These are phyloP conservation scores for Talaromyces sp. DNA, from an alignment of 2,329 filamentous ascomycete species.

Conservation along the genomic window DNA sequence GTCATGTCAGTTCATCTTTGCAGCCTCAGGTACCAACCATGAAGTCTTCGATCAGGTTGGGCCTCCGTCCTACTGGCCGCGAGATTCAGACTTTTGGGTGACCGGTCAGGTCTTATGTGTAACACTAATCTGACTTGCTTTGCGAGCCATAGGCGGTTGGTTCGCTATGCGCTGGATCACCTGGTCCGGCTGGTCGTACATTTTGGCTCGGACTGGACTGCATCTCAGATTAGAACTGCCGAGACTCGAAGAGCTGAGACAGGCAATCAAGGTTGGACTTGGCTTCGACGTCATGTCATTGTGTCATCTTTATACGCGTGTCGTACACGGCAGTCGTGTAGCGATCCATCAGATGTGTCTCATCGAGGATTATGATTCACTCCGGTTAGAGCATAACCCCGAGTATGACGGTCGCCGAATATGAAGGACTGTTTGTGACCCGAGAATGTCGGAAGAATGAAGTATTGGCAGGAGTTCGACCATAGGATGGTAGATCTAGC, in stretches of 20 bases:
- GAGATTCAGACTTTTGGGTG: not conserved
- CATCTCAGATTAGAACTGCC: not conserved
- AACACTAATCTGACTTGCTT: not conserved
- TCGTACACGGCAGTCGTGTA: not conserved
- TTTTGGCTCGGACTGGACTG: not conserved
- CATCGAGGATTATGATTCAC: not conserved
- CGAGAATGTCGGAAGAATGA: not conserved
- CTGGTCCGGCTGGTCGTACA: not conserved
- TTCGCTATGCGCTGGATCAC: not conserved
- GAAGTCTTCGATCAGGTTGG: conserved; percentile 10
- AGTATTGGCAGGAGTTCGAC: not conserved
- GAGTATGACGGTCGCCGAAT: not conserved
- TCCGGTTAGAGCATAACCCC: not conserved
- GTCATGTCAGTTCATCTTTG: not conserved
- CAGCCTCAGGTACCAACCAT: not conserved
- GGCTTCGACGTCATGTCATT: not conserved
- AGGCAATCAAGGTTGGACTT: not conserved
- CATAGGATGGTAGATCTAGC: not conserved
- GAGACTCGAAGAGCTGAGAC: not conserved
- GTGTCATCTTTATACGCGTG: not conserved
- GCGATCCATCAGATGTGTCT: not conserved
- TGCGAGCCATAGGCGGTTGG: not conserved
- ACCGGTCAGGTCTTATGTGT: not conserved
- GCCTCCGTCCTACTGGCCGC: conserved; percentile 4
- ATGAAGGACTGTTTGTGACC: not conserved